These are phyloP conservation scores for Penicillium dipodomyicola DNA, from an alignment of 495 filamentous ascomycete genomes.

Conservation along the genomic window DNA sequence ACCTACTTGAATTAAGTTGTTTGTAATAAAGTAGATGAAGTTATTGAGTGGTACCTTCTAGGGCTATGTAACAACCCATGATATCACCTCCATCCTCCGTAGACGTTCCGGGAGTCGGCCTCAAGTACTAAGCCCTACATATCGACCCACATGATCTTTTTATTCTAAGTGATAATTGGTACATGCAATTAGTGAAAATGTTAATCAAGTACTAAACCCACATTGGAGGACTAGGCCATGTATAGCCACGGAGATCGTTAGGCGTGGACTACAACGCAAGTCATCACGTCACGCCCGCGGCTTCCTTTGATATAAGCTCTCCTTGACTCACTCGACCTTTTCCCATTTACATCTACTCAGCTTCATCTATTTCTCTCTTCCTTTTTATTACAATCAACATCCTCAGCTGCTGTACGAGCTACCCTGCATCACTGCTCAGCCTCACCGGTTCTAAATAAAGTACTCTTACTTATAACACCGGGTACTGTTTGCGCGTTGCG, in stretches of 20 bases:
- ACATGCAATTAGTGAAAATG: not conserved
- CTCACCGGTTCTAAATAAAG: conserved; percentile 8
- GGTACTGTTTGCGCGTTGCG: conserved; percentile 10
- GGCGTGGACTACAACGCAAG: conserved; percentile 28
- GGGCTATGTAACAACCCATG: not conserved
- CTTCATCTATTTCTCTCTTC: not conserved
- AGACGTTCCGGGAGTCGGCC: not conserved
- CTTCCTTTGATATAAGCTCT: conserved; percentile 3
- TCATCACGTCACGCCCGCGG: conserved; percentile 37
- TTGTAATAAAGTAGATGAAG: not conserved
- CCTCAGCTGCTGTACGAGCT: conserved; percentile 16
- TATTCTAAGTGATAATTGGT: conserved; percentile 7
- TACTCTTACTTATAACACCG: conserved; percentile 13
- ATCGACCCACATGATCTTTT: not conserved
- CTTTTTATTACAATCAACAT: not conserved
- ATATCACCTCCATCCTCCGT: not conserved
- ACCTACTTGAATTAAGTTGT: not conserved
- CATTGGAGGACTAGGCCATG: not conserved
- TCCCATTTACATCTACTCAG: conserved; percentile 5
- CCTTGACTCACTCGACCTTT: not conserved
- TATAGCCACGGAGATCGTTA: not conserved
- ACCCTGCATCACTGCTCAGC: conserved; percentile 14
- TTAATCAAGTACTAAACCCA: not conserved
- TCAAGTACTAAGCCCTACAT: not conserved
- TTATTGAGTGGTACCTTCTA: not conserved